phyloP scores from a whole-genome alignment of 495 filamentous ascomycete species.

The Trichoderma virens region DNA sequence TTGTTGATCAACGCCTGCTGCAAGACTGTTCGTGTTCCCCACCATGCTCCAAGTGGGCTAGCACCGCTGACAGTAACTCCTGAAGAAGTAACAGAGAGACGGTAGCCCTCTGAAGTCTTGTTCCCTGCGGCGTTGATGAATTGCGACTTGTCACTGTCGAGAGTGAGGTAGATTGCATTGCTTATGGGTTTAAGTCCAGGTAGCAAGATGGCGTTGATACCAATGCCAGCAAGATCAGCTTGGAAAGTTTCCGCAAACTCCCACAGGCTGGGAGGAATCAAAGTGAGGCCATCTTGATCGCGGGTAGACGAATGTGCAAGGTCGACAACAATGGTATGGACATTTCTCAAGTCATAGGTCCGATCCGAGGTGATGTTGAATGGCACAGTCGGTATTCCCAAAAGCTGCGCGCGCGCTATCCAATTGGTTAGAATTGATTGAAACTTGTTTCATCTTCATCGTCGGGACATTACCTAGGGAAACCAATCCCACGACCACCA shows the following conservation, averaged over 20 bases:
- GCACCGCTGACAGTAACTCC: constrained; percentile 36
- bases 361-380: constrained; percentile 4
- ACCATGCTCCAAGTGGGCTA: constrained; percentile 46
- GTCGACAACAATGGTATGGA: constrained; percentile 14
- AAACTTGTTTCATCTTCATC: background rate
- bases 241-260: constrained; percentile 43
- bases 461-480: background rate
- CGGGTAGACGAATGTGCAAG: constrained; percentile 13
- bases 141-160: constrained; percentile 19
- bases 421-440: background rate
- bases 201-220: constrained; percentile 13
- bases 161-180: background rate
- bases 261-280: constrained; percentile 43
- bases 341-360: background rate
- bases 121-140: constrained; percentile 37
- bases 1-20: constrained; percentile 36
- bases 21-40: constrained; percentile 47
- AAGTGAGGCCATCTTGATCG: constrained; percentile 38
- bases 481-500: background rate
- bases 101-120: constrained; percentile 42
- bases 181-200: background rate
- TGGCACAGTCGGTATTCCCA: constrained; percentile 8
- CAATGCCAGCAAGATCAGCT: constrained; percentile 30
- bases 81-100: constrained; percentile 24
- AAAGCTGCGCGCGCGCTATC: constrained; percentile 31